Evolutionary conservation across 352 stramenopile genomes (phyloP).

Genomic region (Halophytophthora polymorphica): DNA sequence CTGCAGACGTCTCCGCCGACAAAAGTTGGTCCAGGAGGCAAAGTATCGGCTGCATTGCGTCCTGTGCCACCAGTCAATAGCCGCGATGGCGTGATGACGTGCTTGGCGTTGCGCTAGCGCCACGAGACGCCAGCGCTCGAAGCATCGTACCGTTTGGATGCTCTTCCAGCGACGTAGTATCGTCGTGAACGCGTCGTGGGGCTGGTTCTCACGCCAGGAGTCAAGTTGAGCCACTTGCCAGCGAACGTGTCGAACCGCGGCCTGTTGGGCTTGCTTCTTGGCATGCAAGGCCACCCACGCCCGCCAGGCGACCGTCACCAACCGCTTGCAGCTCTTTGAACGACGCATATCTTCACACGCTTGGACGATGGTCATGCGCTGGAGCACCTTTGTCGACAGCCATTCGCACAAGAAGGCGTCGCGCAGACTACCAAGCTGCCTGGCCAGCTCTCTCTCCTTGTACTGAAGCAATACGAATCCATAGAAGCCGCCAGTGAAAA

Average conservation of each 20-base stretch:
- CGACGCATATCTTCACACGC: constrained; percentile 25
- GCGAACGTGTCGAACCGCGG: constrained; percentile 9
- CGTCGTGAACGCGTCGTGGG: background rate
- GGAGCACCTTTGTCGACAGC: constrained; percentile 16
- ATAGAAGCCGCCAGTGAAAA: constrained; percentile 23
- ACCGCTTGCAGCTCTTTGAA: constrained; percentile 3
- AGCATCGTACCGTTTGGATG: constrained; percentile 10
- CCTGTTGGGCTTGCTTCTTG: constrained; percentile 12
- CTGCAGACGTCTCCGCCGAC: constrained; percentile 3
- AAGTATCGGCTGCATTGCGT: constrained; percentile 13
- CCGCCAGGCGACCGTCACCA: constrained; percentile 18
- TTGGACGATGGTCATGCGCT: constrained; percentile 18
- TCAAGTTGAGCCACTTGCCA: constrained; percentile 6
- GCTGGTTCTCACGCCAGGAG: background rate
- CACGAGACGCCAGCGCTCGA: constrained; percentile 16
- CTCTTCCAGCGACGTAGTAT: constrained; percentile 27
- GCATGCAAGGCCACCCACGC: constrained; percentile 21
- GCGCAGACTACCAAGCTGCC: constrained; percentile 19
- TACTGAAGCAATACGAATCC: constrained; percentile 9
- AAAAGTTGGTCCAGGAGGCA: constrained; percentile 19
- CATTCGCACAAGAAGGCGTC: constrained; percentile 25
- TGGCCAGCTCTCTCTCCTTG: constrained; percentile 12
- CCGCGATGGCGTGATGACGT: constrained; percentile 17
- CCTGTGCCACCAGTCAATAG: constrained; percentile 31
- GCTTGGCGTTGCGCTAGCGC: constrained; percentile 2